Conservation (phyloP, 2,329 filamentous ascomycete genomes). For the Orbilia ellipsospora region DNA sequence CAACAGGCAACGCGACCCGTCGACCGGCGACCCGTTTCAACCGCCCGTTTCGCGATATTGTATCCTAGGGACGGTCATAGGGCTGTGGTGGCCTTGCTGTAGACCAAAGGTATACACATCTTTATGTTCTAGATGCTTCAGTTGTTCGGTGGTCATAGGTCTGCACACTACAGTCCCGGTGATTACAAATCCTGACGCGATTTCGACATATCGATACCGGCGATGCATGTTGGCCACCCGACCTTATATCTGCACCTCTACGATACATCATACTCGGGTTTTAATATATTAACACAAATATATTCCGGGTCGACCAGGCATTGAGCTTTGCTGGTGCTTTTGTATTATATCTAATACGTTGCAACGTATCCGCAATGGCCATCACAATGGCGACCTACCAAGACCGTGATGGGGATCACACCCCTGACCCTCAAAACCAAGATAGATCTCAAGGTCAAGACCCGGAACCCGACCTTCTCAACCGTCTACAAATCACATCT, state of each 20-base stretch:
- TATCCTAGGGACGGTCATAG: neutral
- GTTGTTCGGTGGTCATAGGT: conserved; percentile 9
- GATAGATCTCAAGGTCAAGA: neutral
- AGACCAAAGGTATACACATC: too few relatives aligned
- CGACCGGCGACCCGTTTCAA: neutral
- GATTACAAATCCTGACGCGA: conserved; percentile 46
- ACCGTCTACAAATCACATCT: conserved; percentile 22
- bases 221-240: conserved; percentile 5
- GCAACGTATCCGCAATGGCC: neutral
- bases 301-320: too few relatives aligned
- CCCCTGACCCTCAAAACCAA: neutral
- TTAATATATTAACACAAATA: too few relatives aligned
- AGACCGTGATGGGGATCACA: conserved; percentile 8
- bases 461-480: conserved; percentile 12
- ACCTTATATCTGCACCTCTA: neutral
- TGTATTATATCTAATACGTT: neutral
- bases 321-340: too few relatives aligned
- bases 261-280: too few relatives aligned
- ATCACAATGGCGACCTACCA: conserved; percentile 37
- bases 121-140: conserved; percentile 17
- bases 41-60: neutral
- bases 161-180: neutral
- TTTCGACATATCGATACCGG: conserved; percentile 2
- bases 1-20: conserved; percentile 47
- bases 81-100: too few relatives aligned